phyloP scores from a whole-genome alignment of 2,329 filamentous ascomycete species.

The Penicillium thymicola region DNA sequence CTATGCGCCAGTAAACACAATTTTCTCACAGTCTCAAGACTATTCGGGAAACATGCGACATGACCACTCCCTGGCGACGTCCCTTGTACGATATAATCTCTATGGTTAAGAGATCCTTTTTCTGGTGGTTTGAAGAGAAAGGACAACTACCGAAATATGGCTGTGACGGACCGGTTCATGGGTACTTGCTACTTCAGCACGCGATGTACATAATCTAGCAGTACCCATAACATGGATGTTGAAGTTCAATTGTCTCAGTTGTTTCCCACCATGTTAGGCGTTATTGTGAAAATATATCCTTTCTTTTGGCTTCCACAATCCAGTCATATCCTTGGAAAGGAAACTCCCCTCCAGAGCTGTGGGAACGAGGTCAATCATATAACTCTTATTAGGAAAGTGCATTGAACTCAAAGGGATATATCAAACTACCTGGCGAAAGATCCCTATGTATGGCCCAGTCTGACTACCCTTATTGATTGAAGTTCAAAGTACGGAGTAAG shows the following conservation, averaged over 20 bases:
- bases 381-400: neutral
- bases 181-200: conserved; percentile 1
- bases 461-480: neutral
- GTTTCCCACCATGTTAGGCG: neutral
- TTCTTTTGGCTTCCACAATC: neutral
- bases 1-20: conserved; percentile 30
- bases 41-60: conserved; percentile 22
- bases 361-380: neutral
- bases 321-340: neutral
- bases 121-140: conserved; percentile 13
- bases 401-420: neutral
- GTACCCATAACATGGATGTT: conserved; percentile 1
- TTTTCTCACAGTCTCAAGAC: conserved; percentile 2
- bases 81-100: conserved; percentile 34
- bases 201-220: conserved; percentile 9
- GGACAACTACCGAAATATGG: neutral
- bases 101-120: conserved; percentile 9
- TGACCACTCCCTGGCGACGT: conserved; percentile 17
- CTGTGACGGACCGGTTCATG: neutral
- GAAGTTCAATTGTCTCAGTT: neutral
- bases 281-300: neutral
- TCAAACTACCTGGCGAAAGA: neutral
- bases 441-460: neutral
- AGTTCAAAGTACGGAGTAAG: neutral
- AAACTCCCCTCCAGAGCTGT: neutral